Percentiles rank a stretch among this genome's conserved stretches.
phyloP scores from a whole-genome alignment of 208 protist genomes.

The Porcisia hertigi region DNA sequence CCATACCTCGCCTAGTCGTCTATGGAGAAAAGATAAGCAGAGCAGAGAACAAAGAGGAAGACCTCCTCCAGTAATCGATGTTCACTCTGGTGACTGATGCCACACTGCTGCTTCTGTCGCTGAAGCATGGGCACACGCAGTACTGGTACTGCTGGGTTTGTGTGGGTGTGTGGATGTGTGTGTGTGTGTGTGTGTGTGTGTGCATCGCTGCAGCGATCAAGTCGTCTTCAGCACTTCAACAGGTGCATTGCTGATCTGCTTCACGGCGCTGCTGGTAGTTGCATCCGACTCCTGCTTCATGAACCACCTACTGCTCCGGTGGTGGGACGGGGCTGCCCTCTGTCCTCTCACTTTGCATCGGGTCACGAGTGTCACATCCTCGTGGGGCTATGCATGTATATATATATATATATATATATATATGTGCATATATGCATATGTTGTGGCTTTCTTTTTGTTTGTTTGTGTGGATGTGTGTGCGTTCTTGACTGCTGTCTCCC shows the following conservation, averaged over 20 bases:
- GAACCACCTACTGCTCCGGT: slow-evolving; percentile 2
- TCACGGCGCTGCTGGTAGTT: background rate
- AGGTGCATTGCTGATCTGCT: background rate
- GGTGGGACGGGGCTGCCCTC: background rate
- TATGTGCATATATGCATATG: slow-evolving; percentile 3
- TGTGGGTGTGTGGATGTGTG: no score
- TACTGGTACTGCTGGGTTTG: background rate
- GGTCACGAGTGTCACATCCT: background rate
- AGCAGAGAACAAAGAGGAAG: background rate
- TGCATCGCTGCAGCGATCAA: background rate
- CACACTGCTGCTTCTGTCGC: background rate
- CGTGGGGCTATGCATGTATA: background rate
- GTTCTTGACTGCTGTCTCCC: background rate
- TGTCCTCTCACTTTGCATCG: background rate
- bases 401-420: background rate
- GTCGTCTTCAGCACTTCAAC: background rate
- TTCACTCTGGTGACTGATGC: slow-evolving; percentile 3
- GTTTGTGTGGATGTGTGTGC: slow-evolving; percentile 8
- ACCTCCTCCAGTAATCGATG: background rate
- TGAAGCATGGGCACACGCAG: background rate
- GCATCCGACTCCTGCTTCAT: background rate
- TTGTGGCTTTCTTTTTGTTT: background rate
- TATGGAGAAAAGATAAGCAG: background rate
- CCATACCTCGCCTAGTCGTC: background rate
- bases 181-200: background rate